Base-by-base conservation (phyloP, 495 filamentous ascomycete species). In the Geoglossum glabrum region DNA sequence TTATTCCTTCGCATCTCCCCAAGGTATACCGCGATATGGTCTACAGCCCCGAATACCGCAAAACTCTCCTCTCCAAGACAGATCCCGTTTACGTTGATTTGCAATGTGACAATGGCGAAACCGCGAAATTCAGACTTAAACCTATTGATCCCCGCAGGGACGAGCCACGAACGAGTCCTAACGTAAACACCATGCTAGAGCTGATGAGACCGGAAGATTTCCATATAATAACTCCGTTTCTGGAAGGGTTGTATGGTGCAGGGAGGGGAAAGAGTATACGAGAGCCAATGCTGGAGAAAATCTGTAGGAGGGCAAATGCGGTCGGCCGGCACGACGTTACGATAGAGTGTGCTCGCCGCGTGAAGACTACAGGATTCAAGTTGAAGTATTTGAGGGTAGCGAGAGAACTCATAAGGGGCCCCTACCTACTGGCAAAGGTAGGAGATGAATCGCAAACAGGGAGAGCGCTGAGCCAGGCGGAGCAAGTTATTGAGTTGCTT, bases 1-100 rank as follows among this genome's bases (percentile, higher is more conserved):
- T 73, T 60, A 63, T 71, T 55, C 70, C 68, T 15, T 47, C 54
- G 23, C 60, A 65, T 60, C 69, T 73, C 26, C 62, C 46, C 28
- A 23, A 57, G 13, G 56, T 59, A 1, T 66, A 73, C 55, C 61
- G 56, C 11, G 61, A 63, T 25, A 61, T 70, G 28, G 62, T 72
- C 58, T 69, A 62, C 65, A 49, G 60, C 33, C 36, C 61, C 19
- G 60, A 65, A 52, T 56, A 68, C 61, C 47, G 50, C 2, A 31
- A 59, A 27, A 36, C 49, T 9, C 61, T 70, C 9, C 15, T 38
- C 31, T 17, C 60, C 60, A 57, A 60, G 57, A 13, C 64, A 11
- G 69, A 73, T 17, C 69, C 70, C 11, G 58, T 68, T 25, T 54
- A 61, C 27, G 64, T 65, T 55, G 62, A 56, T 2, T 58, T 73